Evolutionary conservation across 495 filamentous ascomycete genomes (phyloP).

Genomic region (Podospora bellae-mahoneyi): DNA sequence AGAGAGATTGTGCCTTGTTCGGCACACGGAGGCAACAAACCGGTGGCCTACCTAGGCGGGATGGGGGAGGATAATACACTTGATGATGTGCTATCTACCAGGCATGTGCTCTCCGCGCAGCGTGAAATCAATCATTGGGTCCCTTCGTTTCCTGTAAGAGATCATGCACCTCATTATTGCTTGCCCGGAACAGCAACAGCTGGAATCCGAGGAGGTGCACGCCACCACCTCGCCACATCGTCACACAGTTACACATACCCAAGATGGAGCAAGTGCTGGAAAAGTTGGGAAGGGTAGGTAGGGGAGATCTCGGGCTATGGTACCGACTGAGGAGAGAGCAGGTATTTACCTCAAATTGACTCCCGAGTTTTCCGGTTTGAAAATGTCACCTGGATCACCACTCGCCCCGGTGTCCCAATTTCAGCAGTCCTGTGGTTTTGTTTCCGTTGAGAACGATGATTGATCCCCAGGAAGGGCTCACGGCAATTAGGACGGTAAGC

Average conservation of each 20-base stretch:
- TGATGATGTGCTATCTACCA: background rate
- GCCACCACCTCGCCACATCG: background rate
- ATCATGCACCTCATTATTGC: background rate
- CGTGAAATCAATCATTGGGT: background rate
- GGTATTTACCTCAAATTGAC: background rate
- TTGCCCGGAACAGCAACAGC: background rate
- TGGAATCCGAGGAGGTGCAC: background rate
- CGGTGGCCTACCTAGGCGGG: background rate
- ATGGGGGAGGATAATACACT: background rate
- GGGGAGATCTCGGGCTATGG: background rate
- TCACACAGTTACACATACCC: background rate
- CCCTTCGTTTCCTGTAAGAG: background rate
- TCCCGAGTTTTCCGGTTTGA: background rate
- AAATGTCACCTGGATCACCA: background rate
- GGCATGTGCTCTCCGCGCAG: too few relatives aligned
- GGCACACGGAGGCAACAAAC: background rate
- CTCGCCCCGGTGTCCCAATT: too few relatives aligned
- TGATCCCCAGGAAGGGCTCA: background rate
- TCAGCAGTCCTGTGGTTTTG: background rate
- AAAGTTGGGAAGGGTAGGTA: background rate
- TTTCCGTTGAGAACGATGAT: background rate
- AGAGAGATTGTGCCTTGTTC: background rate
- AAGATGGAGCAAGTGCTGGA: background rate
- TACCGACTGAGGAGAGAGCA: background rate
- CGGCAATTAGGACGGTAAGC: background rate